phyloP scores from a whole-genome alignment of 139 green algal genomes.

The Ettlia oleoabundans region DNA sequence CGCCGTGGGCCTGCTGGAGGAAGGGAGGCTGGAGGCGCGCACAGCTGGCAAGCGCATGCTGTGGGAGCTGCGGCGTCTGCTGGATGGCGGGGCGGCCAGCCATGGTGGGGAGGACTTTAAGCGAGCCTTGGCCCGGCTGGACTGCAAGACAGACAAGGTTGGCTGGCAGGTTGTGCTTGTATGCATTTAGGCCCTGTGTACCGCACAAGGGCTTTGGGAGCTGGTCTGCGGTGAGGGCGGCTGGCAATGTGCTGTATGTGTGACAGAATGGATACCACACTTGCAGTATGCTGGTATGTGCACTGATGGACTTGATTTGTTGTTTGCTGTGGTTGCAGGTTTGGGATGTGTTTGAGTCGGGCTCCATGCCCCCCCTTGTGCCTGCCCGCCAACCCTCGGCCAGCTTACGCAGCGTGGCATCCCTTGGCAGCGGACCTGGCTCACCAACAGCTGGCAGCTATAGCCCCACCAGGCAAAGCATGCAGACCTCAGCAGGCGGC shows the following conservation, averaged over 20 bases:
- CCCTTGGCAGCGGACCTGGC: not conserved
- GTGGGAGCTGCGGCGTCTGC: constrained; percentile 42
- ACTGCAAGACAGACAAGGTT: constrained; percentile 36
- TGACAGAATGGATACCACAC: too few species aligned
- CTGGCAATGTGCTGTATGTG: not conserved
- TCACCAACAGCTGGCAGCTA: not conserved
- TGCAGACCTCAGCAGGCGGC: not conserved
- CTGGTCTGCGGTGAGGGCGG: too few species aligned
- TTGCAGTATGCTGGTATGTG: too few species aligned
- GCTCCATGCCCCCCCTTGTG: not conserved
- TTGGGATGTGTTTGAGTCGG: constrained; percentile 26
- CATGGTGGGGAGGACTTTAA: constrained; percentile 3
- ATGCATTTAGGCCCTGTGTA: not conserved
- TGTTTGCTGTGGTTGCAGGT: not conserved
- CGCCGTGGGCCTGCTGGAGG: constrained; percentile 69
- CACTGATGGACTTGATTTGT: not conserved
- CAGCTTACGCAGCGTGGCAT: not conserved
- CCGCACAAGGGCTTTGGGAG: too few species aligned
- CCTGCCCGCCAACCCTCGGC: constrained; percentile 2
- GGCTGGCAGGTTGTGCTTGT: not conserved
- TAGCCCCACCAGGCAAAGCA: not conserved
- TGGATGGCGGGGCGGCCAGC: not conserved
- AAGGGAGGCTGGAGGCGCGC: constrained; percentile 71
- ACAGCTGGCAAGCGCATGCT: constrained; percentile 82
- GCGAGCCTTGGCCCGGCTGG: not conserved